Conservation (phyloP, 176 grass and related monocot species). For the Zizania latifolia region DNA sequence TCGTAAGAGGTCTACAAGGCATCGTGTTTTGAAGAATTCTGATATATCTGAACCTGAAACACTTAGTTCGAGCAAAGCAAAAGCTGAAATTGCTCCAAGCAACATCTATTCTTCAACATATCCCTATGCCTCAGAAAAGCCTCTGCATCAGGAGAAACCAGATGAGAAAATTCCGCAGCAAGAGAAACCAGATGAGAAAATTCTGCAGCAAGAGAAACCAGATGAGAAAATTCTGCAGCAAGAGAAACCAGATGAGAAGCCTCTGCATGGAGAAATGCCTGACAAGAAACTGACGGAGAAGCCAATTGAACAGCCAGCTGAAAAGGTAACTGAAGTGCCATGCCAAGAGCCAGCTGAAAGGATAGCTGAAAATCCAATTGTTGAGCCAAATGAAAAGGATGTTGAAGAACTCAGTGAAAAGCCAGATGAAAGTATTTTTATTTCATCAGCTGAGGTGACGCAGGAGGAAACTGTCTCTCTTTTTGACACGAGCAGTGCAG, state of each 20-base stretch:
- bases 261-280: conserved; percentile 31
- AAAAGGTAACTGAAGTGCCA: conserved; percentile 9
- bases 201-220: conserved; percentile 27
- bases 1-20: conserved; percentile 87
- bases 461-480: conserved; percentile 27
- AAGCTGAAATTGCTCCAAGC: conserved; percentile 48
- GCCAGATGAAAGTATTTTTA: conserved; percentile 21
- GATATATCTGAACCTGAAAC: conserved; percentile 69
- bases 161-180: conserved; percentile 39
- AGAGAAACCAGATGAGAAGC: conserved; percentile 32
- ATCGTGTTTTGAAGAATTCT: conserved; percentile 75
- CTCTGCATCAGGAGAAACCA: conserved; percentile 40
- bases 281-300: conserved; percentile 44
- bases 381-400: conserved; percentile 29
- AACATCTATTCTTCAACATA: conserved; percentile 58
- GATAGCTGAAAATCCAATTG: conserved; percentile 28
- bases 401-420: conserved; percentile 40
- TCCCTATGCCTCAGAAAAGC: conserved; percentile 67
- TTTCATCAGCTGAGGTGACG: conserved; percentile 31
- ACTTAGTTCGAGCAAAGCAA: conserved; percentile 77
- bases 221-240: conserved; percentile 34
- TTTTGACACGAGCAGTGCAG: conserved; percentile 27
- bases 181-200: conserved; percentile 41
- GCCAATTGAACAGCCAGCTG: conserved; percentile 33
- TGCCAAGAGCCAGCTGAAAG: conserved; percentile 27